These are phyloP conservation scores for Annulohypoxylon bovei DNA, from an alignment of 495 filamentous ascomycete genomes.

Conservation along the genomic window DNA sequence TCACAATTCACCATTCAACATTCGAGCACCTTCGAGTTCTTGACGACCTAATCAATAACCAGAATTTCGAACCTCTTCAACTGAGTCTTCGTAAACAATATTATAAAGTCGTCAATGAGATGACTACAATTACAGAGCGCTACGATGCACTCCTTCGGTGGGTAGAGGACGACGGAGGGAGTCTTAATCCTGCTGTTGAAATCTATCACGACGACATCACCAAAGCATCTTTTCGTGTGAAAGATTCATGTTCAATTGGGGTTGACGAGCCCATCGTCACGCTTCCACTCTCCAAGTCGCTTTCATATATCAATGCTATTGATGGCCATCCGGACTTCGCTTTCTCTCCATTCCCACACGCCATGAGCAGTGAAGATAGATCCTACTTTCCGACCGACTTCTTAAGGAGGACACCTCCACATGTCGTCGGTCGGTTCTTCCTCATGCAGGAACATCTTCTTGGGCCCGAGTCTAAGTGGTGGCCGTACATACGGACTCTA, in stretches of 20 bases:
- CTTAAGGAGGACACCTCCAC: conserved; percentile 50
- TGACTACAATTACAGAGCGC: conserved; percentile 39
- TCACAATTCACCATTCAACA: too few relatives aligned
- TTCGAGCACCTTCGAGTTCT: too few relatives aligned
- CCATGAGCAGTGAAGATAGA: background rate
- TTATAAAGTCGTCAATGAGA: background rate
- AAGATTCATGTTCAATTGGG: conserved; percentile 24
- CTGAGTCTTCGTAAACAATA: too few relatives aligned
- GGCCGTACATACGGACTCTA: conserved; percentile 60
- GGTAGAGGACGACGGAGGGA: conserved; percentile 50
- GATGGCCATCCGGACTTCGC: conserved; percentile 41
- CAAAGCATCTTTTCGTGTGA: conserved; percentile 56
- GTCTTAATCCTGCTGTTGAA: conserved; percentile 55
- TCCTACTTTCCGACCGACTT: conserved; percentile 51
- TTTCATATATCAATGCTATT: conserved; percentile 60
- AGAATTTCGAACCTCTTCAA: too few relatives aligned
- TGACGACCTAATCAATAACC: too few relatives aligned
- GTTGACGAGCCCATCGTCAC: conserved; percentile 49
- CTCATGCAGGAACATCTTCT: conserved; percentile 60
- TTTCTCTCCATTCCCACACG: conserved; percentile 9
- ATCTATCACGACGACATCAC: conserved; percentile 56
- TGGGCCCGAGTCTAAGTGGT: conserved; percentile 59
- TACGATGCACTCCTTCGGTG: conserved; percentile 46
- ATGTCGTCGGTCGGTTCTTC: conserved; percentile 60
- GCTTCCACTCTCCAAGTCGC: conserved; percentile 51